Conservation (phyloP, 306 rosid species). For the apple (Malus domestica) region DNA sequence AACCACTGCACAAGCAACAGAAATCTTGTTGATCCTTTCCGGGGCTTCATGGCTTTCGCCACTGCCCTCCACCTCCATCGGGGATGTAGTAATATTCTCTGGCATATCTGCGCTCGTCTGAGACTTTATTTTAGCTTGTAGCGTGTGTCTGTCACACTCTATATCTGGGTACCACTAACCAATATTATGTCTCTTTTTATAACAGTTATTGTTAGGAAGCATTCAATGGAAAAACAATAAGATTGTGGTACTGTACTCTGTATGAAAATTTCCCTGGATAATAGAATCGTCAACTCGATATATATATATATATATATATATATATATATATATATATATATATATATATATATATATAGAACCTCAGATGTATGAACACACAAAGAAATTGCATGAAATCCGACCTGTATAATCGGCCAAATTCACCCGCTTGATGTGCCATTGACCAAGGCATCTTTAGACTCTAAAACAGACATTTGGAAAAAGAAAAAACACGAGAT, state of each 20-base stretch:
- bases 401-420: background rate
- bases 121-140: background rate
- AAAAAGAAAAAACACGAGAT: too few species aligned
- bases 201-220: background rate
- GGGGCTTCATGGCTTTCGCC: background rate
- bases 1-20: slow-evolving; percentile 45
- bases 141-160: background rate
- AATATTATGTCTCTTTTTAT: background rate
- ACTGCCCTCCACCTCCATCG: slow-evolving; percentile 6
- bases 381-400: background rate
- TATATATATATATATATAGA: background rate
- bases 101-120: background rate
- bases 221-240: background rate
- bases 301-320: background rate
- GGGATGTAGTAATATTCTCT: background rate
- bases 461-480: background rate
- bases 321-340: background rate
- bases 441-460: background rate
- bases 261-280: background rate
- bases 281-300: background rate
- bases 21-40: slow-evolving; percentile 38
- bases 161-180: background rate
- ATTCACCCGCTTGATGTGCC: background rate
- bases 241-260: background rate
- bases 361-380: background rate